phyloP scores from a whole-genome alignment of 768 basidiomycete genomes.

The Infundibulicybe gibba region DNA sequence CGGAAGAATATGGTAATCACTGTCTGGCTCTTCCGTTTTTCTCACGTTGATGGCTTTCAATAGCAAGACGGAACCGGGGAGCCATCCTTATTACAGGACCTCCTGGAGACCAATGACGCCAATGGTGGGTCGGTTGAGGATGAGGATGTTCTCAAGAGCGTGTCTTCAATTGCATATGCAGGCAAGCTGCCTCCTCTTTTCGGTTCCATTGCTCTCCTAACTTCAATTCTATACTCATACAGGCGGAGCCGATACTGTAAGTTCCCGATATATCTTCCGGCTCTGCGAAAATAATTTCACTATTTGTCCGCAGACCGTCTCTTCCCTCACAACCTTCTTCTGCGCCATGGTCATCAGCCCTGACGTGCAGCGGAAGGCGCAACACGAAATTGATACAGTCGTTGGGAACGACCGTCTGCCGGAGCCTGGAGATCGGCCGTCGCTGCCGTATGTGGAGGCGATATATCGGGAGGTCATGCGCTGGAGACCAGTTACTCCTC shows the following conservation, averaged over 20 bases:
- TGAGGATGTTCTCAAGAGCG: constrained; percentile 9
- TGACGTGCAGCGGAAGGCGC: constrained; percentile 17
- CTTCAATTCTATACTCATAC: background rate
- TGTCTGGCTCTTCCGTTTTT: no score
- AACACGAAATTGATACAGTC: constrained; percentile 36
- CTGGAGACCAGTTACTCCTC: constrained; percentile 30
- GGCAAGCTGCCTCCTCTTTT: constrained; percentile 3
- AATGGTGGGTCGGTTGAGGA: background rate
- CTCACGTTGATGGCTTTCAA: no score
- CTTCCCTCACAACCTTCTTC: constrained; percentile 11
- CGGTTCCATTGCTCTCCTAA: background rate
- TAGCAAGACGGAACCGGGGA: no score
- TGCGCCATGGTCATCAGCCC: constrained; percentile 18
- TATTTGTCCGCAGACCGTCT: constrained; percentile 1
- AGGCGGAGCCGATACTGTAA: constrained; percentile 59
- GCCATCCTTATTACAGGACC: constrained; percentile 6
- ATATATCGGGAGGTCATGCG: constrained; percentile 34
- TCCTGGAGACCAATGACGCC: constrained; percentile 4
- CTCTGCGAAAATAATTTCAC: background rate
- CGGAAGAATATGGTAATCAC: no score
- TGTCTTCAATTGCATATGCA: constrained; percentile 11
- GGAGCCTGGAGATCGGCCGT: constrained; percentile 28
- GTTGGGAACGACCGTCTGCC: constrained; percentile 33
- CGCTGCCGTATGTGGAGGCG: constrained; percentile 35
- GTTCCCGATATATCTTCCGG: constrained; percentile 10